Base-by-base conservation (phyloP, 1,284 basidiomycete species). In the Coniferiporia sulphurascens region DNA sequence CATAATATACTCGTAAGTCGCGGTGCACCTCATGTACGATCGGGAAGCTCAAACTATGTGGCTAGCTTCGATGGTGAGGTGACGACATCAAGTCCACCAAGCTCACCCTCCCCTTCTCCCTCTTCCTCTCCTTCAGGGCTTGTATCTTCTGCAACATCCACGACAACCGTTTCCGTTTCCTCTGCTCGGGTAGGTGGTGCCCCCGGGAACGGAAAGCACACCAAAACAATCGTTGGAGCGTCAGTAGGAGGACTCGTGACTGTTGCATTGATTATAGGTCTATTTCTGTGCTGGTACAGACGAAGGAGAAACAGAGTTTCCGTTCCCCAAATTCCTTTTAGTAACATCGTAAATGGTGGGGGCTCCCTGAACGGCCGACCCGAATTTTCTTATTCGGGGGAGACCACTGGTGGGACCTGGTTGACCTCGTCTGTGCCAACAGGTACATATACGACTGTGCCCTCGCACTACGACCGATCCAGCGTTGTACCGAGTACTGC, bases 1-100 rank as follows among this genome's bases (percentile, higher is more conserved):
- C 44, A 10, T 59, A 13, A 48, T 56, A 10, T 62, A 50, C 19
- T 13, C 22, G 48, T 50, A n/a, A n/a, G n/a, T n/a, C n/a, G n/a
- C n/a, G n/a, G 32, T 8, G 41, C 32, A 48, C 9, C 44, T 45
- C 34, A 17, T 34, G 13, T 13, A 45, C n/a, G 17, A 15, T 45
- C 15, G 8, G 44, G 17, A n/a, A n/a, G n/a, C n/a, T n/a, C 17
- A 15, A 45, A 45, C 15, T 45, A n/a, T 10, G 17, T 10, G 7
- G 17, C 6, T 17, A 45, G 44, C 5, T 7, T n/a, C 17, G 44
- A 45, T 45, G 15, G 17, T 55, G 22, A 41, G n/a, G 44, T 12
- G 44, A 45, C 44, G 12, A 45, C 9, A 45, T 5, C 7, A 15
- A n/a, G 44, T 15, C 15, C 15, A 7, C 7, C 15, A 7, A 8